These are phyloP conservation scores for Sugiyamaella neomexicana DNA, from an alignment of 1,139 yeast species.

Conservation along the genomic window DNA sequence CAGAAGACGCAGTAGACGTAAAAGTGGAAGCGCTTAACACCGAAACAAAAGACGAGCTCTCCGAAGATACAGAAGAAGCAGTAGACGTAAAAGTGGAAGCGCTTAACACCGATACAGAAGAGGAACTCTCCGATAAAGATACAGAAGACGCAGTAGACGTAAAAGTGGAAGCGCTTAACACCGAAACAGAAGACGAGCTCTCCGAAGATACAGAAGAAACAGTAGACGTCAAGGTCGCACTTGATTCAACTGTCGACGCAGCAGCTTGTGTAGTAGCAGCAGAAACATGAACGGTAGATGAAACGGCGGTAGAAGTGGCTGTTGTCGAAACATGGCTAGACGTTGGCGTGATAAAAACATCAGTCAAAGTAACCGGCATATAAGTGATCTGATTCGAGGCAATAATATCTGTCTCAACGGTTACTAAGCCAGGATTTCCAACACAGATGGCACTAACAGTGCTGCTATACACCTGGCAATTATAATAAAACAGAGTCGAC, in stretches of 20 bases:
- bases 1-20: background rate
- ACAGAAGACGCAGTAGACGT: background rate
- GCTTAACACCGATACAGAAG: no score
- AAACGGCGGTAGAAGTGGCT: background rate
- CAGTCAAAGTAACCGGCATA: background rate
- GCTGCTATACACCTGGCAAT: background rate
- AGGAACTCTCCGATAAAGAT: no score
- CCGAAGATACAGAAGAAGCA: no score
- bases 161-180: no score
- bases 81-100: no score
- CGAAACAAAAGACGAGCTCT: no score
- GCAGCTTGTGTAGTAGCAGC: background rate
- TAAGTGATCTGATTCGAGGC: background rate
- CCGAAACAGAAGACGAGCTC: no score
- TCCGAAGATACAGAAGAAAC: no score
- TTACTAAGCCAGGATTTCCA: background rate
- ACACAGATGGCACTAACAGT: slow-evolving; percentile 1
- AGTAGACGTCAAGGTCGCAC: background rate
- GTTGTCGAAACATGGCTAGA: background rate
- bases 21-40: no score
- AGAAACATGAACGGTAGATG: background rate
- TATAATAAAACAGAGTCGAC: background rate
- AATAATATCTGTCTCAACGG: background rate
- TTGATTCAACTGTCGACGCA: background rate
- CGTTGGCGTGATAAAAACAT: background rate